Evolutionary conservation across 2,329 filamentous ascomycete species (phyloP), one percentile per base, ranked within the genome.

Genomic region (Phyllosticta capitalensis): DNA sequence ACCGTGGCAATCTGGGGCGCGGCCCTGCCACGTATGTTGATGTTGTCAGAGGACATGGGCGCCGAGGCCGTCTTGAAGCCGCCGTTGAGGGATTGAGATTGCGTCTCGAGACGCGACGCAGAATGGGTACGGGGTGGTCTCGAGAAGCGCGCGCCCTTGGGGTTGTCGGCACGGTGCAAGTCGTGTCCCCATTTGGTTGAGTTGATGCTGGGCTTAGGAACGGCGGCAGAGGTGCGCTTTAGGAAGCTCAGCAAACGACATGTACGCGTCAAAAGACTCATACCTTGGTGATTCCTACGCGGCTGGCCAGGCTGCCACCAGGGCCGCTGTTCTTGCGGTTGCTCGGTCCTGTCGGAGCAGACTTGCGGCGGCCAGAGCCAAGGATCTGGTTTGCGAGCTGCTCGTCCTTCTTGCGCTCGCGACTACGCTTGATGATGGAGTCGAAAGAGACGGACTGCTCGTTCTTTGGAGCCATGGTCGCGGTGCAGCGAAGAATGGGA

Each of bases 201-300:
- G 54, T 56, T 79, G 69, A 88, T 80, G 69, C 59, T 63, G 22
- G 60, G 61, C 56, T 64, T 64, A 5, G 51, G 51, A 17, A 33
- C 28, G 51, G 52, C 61, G 38, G 59, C 51, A 22, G 52, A 48
- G 19, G 63, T 62, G 55, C 55, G 52, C 57, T 78, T 60, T 72
- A 4, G 51, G 20, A 17, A n/a, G 48, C n/a, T 60, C 19, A 56
- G 49, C 24, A 52, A 9, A 22, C 26, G 48, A 28, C 5, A 45
- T 30, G 9, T 12, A 54, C 4, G 12, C 4, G 20, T 26, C 9
- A 28, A 28, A 19, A 21, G 28, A 10, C n/a, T 20, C 52, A 7
- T 56, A 85, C 85, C 83, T 91, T 91, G 67, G 82, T 84, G 55
- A 91, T 79, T 48, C 88, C 88, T 61, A 88, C 84, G 71, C 88